Conservation (phyloP, 129 eudicot genomes). For the Pseudognaphalium luteoalbum region DNA sequence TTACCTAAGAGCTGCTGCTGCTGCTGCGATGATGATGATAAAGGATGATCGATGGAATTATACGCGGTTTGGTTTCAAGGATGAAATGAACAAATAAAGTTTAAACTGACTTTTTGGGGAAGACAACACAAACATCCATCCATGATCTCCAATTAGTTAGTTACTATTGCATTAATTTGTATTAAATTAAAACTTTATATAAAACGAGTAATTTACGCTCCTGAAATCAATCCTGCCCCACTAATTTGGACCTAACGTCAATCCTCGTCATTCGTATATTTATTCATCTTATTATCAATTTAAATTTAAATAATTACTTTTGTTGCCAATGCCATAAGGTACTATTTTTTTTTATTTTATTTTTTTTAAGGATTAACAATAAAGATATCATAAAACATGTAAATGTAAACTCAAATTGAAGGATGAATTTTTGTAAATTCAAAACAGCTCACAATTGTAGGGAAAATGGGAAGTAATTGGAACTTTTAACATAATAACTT, state of each 20-base stretch:
- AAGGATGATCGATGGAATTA: background rate
- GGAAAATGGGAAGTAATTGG: too few species aligned
- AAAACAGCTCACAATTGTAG: too few species aligned
- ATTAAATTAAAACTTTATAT: background rate
- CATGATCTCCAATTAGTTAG: background rate
- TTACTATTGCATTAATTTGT: background rate
- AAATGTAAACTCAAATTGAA: too few species aligned
- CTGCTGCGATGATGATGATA: background rate
- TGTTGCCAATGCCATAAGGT: too few species aligned
- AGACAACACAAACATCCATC: background rate
- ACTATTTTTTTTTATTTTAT: too few species aligned
- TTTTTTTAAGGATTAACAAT: too few species aligned
- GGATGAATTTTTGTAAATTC: too few species aligned
- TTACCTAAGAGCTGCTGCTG: background rate
- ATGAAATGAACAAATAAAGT: background rate
- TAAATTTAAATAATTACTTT: too few species aligned
- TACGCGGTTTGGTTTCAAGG: background rate
- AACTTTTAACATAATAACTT: too few species aligned
- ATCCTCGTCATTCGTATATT: background rate
- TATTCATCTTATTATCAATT: background rate
- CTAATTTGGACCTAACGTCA: background rate
- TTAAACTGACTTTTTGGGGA: background rate
- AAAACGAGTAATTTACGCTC: background rate
- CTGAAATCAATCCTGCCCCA: background rate
- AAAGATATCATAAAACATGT: too few species aligned